phyloP scores from a whole-genome alignment of 176 grass and related monocot species.

The Chrysopogon serrulatus region DNA sequence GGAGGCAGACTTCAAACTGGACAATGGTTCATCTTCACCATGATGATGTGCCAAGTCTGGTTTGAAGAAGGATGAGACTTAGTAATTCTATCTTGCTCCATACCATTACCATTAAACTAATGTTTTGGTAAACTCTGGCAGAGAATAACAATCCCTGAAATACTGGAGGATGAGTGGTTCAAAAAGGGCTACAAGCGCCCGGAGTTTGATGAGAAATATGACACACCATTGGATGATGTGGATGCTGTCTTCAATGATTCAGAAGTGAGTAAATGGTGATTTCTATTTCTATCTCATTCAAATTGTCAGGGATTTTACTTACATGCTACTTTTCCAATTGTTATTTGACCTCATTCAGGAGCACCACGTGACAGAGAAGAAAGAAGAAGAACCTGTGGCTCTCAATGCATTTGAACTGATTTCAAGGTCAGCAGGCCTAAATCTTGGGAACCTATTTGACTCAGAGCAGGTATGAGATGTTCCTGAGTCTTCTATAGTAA shows the following conservation, averaged over 20 bases:
- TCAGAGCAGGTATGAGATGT: slow-evolving; percentile 52
- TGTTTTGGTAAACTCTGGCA: slow-evolving; percentile 23
- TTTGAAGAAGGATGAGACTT: neutral
- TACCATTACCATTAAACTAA: slow-evolving; percentile 11
- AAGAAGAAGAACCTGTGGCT: slow-evolving; percentile 69
- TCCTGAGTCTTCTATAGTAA: neutral
- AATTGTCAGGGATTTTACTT: neutral
- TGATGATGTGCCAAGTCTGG: neutral
- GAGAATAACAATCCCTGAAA: slow-evolving; percentile 88
- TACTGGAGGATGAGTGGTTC: slow-evolving; percentile 93
- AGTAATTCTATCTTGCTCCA: neutral
- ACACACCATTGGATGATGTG: slow-evolving; percentile 69
- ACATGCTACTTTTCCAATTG: neutral
- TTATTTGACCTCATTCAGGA: slow-evolving; percentile 42
- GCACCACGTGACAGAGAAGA: slow-evolving; percentile 83
- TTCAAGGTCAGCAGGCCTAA: slow-evolving; percentile 83
- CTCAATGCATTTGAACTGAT: slow-evolving; percentile 97
- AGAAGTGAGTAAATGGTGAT: slow-evolving; percentile 59
- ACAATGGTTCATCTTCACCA: neutral
- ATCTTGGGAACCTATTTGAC: slow-evolving; percentile 95
- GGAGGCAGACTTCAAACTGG: neutral
- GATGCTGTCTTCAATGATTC: slow-evolving; percentile 85
- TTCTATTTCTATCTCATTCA: neutral
- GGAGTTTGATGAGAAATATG: slow-evolving; percentile 77
- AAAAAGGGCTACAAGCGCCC: slow-evolving; percentile 77